Conservation (phyloP, 2,329 filamentous ascomycete species). For the Colletotrichum trifolii region DNA sequence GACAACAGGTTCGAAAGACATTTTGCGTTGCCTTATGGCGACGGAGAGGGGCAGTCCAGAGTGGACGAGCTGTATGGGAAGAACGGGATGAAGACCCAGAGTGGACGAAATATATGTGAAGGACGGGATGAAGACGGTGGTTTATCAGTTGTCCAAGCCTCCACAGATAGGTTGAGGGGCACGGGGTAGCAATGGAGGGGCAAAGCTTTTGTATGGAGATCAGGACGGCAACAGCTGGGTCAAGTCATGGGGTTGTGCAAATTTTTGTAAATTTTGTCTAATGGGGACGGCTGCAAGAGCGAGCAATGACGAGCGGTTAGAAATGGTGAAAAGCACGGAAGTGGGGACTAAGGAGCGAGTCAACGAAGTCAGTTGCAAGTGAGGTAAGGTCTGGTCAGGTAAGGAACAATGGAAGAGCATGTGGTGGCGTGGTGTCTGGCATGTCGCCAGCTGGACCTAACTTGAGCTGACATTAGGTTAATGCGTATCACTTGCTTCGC, state of each 20-base stretch:
- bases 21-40: not conserved
- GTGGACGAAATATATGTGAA: not conserved
- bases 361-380: constrained; percentile 31
- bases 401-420: constrained; percentile 13
- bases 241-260: constrained; percentile 32
- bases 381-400: constrained; percentile 3
- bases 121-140: constrained; percentile 8
- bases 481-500: constrained; percentile 16
- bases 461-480: constrained; percentile 24
- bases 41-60: not conserved
- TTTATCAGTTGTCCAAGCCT: constrained; percentile 25
- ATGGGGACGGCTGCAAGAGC: constrained; percentile 23
- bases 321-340: constrained; percentile 33
- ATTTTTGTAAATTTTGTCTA: constrained; percentile 35
- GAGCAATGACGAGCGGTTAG: constrained; percentile 27
- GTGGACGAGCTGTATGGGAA: not conserved
- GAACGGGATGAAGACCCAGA: not conserved
- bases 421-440: constrained; percentile 11
- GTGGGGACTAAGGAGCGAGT: constrained; percentile 35
- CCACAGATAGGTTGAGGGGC: constrained; percentile 32
- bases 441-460: constrained; percentile 9
- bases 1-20: constrained; percentile 24
- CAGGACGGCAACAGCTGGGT: constrained; percentile 25
- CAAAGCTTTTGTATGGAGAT: constrained; percentile 32
- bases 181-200: constrained; percentile 33